A percentile compares a stretch with the other conserved stretches of the same genome.
phyloP scores from a whole-genome alignment of 2,329 filamentous ascomycete species.

The Sporothrix pallida region DNA sequence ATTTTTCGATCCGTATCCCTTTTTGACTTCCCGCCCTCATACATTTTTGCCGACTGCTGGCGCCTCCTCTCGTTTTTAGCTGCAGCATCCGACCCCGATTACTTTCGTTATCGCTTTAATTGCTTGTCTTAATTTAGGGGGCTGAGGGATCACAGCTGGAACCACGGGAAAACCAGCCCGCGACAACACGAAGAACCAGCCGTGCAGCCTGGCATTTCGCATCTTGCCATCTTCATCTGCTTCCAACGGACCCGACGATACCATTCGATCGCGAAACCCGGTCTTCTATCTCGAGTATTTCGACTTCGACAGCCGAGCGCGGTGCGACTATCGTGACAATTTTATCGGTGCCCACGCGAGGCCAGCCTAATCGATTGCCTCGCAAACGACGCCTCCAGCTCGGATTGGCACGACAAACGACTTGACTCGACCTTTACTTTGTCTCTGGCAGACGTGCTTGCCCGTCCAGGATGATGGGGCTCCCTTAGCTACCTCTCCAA shows the following conservation, averaged over 20 bases:
- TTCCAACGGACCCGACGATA: neutral
- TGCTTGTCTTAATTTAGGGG: conserved; percentile 29
- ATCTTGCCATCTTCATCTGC: neutral
- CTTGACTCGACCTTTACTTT: neutral
- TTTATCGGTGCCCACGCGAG: neutral
- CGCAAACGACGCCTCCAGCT: neutral
- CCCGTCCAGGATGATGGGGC: conserved; percentile 31
- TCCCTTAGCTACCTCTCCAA: conserved; percentile 28
- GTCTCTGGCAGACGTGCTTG: conserved; percentile 25
- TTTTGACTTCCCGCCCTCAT: neutral
- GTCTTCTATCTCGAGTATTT: too few species aligned
- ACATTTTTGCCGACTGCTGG: neutral
- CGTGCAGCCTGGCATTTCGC: neutral
- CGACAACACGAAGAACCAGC: neutral
- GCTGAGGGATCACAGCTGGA: conserved; percentile 14
- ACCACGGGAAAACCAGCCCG: neutral
- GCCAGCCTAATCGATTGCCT: neutral
- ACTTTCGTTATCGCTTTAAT: conserved; percentile 26
- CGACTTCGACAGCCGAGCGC: conserved; percentile 3
- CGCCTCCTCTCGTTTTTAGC: conserved; percentile 1
- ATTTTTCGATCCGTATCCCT: neutral
- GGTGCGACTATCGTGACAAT: conserved; percentile 22
- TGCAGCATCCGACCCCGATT: conserved; percentile 1
- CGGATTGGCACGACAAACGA: neutral
- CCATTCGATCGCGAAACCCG: neutral